Evolutionary conservation across 2,329 filamentous ascomycete species (phyloP), one percentile per base, ranked within the genome.

Genomic region (Tricladium varicosporioides): DNA sequence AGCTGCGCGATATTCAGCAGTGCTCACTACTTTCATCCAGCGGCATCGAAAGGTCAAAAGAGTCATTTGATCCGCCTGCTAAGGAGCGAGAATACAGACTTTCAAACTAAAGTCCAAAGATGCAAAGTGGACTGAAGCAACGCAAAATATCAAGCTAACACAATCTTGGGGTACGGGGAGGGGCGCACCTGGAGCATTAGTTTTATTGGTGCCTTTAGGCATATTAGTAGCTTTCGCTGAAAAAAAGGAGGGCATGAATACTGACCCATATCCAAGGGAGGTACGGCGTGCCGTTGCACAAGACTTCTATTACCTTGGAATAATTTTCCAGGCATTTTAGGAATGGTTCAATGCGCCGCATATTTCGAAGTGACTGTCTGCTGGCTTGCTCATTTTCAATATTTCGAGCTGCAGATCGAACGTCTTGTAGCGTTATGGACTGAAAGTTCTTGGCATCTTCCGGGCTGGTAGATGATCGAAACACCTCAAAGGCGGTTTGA

Each of bases 201-300:
- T 7, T 69, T 74, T 22, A 78, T 74, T 0, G 75, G 76, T 1
- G 76, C 62, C 61, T 63, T 48, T 4, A 16, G 5, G 36, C 3
- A n/a, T 15, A 16, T 49, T 36, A 48, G 45, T 13, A 4, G 5
- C n/a, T n/a, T n/a, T n/a, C 2, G 5, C 10, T 19, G 15, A 19
- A 2, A 48, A 48, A 27, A 5, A n/a, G 1, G 11, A 11, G 2
- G 5, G 31, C 2, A 10, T 3, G 2, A 16, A 2, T 36, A 15
- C 9, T 15, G n/a, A 54, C 74, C 77, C 77, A 80, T 1, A 79
- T 67, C 72, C 72, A 78, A 0, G 74, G 66, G 2, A 80, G 44
- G 55, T 70, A 79, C 0, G 73, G 73, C 0, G 76, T 79, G 0
- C 76, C 76, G 44, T 78, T 76, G 57, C 77, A 79, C 0, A 78